Evolutionary conservation across 2,329 filamentous ascomycete genomes (phyloP), one percentile per base, ranked within the genome.

Genomic region (Neofusicoccum ribis): DNA sequence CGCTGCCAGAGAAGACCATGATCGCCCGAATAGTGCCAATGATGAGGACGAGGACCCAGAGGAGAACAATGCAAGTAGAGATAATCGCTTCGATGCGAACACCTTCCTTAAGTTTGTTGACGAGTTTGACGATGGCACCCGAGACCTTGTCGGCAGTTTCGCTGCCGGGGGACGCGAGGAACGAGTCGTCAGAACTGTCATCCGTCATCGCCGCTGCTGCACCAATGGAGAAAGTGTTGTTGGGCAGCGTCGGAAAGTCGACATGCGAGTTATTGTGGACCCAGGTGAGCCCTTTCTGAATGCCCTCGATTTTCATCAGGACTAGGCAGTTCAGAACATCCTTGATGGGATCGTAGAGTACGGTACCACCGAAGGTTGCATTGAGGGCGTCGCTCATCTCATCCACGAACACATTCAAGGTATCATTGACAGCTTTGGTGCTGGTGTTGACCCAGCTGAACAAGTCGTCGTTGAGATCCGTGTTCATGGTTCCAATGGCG

Each of bases 201-300:
- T 78, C 76, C 65, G 80, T 77, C 52, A 86, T 76, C 70, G 83
- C 83, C 31, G 81, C 83, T 37, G 87, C 81, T 64, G 93, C 91
- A 47, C 93, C 93, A 62, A 89, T 81, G 66, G 91, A 94, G 79
- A 98, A 96, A 1, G 91, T 91, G 74, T 97, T 85, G 71, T 91
- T 89, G 31, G 87, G 83, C 67, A 98, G 88, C 62, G 86, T 79
- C 0, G 95, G 95, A 70, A 99, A 90, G 66, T 87, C 82, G 70
- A 99, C 85, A 67, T 95, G 86, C 3, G 95, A 92, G 74, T 98
- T 82, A 70, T 98, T 89, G 72, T 91, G 87, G 11, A 97, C 91
- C 94, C 94, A 99, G 0, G 91, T 96, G n/a, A 98, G 84, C 12
- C 91, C 95, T 73, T 91, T 89, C 76, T 98, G 88, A 69, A 99